A percentile compares a stretch with the other conserved stretches of the same genome.
These are phyloP conservation scores for Aspergillus sp. DNA, from an alignment of 2,329 filamentous ascomycete genomes.

Conservation along the genomic window DNA sequence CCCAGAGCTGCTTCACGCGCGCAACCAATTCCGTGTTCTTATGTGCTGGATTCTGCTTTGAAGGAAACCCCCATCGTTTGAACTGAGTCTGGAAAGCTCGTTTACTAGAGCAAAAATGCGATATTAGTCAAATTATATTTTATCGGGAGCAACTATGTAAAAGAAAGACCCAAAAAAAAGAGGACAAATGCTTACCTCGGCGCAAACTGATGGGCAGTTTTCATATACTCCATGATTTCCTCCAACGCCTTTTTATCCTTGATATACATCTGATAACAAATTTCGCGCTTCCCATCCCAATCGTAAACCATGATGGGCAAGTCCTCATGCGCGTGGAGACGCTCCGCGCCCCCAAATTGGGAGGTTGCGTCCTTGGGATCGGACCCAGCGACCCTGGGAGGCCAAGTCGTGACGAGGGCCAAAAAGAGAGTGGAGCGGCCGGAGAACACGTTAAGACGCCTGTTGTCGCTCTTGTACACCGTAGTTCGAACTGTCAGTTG, in stretches of 20 bases:
- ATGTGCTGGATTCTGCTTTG: conserved; percentile 63
- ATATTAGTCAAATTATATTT: neutral
- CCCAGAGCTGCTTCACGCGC: conserved; percentile 70
- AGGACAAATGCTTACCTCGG: conserved; percentile 51
- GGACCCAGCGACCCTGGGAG: conserved; percentile 1
- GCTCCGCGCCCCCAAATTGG: conserved; percentile 14
- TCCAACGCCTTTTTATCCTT: conserved; percentile 64
- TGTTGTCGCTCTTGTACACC: conserved; percentile 30
- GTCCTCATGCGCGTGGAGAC: conserved; percentile 5
- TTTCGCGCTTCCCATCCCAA: conserved; percentile 58
- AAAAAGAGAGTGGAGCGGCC: conserved; percentile 10
- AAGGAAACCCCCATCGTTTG: conserved; percentile 70
- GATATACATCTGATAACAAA: conserved; percentile 66
- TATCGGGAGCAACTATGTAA: neutral
- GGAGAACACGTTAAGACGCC: conserved; percentile 15
- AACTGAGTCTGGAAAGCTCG: conserved; percentile 69
- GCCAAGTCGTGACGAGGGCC: neutral
- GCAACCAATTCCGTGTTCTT: conserved; percentile 60
- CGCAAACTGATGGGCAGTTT: conserved; percentile 55
- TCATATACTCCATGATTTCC: conserved; percentile 67
- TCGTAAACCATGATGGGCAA: conserved; percentile 46
- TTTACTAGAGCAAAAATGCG: conserved; percentile 43
- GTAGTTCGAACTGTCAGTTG: conserved; percentile 16
- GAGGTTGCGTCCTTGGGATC: conserved; percentile 18
- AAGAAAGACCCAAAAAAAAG: neutral